These are phyloP conservation scores for Cordyceps tenuipes DNA, from an alignment of 2,329 filamentous ascomycete species.

Conservation along the genomic window DNA sequence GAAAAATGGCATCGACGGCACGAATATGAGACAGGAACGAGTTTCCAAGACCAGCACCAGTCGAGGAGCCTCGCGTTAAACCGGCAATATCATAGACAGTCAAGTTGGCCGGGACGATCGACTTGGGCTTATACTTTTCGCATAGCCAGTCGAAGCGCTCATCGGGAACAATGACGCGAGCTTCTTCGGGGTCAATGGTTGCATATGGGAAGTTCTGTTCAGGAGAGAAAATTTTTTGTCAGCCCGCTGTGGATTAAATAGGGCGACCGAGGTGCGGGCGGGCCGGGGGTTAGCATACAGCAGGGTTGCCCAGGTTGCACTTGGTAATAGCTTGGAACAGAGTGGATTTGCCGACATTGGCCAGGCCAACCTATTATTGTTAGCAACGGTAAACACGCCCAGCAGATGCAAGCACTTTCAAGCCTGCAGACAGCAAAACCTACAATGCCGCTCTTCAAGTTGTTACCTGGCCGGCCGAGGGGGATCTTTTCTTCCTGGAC, in stretches of 20 bases:
- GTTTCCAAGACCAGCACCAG: constrained; percentile 94
- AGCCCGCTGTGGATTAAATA: constrained; percentile 20
- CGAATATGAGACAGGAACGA: constrained; percentile 98
- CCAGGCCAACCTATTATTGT: constrained; percentile 72
- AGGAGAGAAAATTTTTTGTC: constrained; percentile 24
- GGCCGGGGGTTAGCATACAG: constrained; percentile 47
- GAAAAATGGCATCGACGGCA: constrained; percentile 95
- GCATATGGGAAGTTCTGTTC: constrained; percentile 92
- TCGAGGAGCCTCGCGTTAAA: constrained; percentile 90
- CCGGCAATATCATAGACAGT: constrained; percentile 99
- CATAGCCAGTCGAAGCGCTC: constrained; percentile 92
- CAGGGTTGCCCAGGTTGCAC: constrained; percentile 92
- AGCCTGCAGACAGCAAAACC: constrained; percentile 22
- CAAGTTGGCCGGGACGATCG: constrained; percentile 89
- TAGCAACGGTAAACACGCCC: background rate
- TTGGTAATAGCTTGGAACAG: constrained; percentile 99
- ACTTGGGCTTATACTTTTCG: constrained; percentile 97
- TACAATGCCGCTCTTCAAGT: constrained; percentile 98
- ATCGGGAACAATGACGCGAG: constrained; percentile 93
- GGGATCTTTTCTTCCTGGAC: constrained; percentile 92
- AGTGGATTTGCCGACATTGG: constrained; percentile 98
- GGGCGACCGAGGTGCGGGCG: background rate
- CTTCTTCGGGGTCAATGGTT: constrained; percentile 97
- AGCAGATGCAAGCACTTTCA: background rate
- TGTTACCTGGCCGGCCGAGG: constrained; percentile 93